Conservation (phyloP, 768 basidiomycete genomes). For the Podaxis carcinomalis region DNA sequence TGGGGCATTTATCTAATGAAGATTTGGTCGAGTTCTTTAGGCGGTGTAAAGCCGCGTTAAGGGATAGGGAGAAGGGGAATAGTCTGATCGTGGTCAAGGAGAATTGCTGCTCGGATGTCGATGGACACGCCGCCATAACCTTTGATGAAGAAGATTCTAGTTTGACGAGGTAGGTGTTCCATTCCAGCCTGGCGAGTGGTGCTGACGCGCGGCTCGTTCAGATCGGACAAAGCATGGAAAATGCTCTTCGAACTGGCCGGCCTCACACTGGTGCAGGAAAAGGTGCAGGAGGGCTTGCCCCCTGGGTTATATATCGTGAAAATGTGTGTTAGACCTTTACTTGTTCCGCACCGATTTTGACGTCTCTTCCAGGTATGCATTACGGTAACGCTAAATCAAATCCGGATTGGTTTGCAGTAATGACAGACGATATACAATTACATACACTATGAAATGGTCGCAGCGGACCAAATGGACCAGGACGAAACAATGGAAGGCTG, state of each 20-base stretch:
- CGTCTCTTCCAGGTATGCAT: slow-evolving; percentile 45
- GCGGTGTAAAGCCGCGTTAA: slow-evolving; percentile 56
- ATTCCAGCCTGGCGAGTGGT: background rate
- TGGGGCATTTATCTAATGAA: slow-evolving; percentile 75
- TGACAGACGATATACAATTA: slow-evolving; percentile 3
- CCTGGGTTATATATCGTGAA: slow-evolving; percentile 79
- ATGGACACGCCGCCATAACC: slow-evolving; percentile 44
- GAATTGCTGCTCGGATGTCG: slow-evolving; percentile 69
- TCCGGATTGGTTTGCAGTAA: background rate
- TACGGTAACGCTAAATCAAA: slow-evolving; percentile 31
- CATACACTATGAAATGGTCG: background rate
- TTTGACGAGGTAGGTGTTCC: slow-evolving; percentile 64
- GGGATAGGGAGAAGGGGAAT: slow-evolving; percentile 26
- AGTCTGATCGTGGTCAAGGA: slow-evolving; percentile 89
- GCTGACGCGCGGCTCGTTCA: slow-evolving; percentile 23
- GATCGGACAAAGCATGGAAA: slow-evolving; percentile 85
- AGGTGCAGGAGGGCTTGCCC: slow-evolving; percentile 82
- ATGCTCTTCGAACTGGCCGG: slow-evolving; percentile 70
- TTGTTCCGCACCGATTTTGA: background rate
- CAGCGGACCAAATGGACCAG: background rate
- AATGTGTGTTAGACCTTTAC: slow-evolving; percentile 49
- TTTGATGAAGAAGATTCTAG: slow-evolving; percentile 90
- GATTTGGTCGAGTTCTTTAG: slow-evolving; percentile 78
- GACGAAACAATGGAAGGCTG: background rate
- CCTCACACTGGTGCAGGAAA: slow-evolving; percentile 64